Conservation (phyloP, 2,329 filamentous ascomycete genomes). For the Gaeumannomyces tritici region DNA sequence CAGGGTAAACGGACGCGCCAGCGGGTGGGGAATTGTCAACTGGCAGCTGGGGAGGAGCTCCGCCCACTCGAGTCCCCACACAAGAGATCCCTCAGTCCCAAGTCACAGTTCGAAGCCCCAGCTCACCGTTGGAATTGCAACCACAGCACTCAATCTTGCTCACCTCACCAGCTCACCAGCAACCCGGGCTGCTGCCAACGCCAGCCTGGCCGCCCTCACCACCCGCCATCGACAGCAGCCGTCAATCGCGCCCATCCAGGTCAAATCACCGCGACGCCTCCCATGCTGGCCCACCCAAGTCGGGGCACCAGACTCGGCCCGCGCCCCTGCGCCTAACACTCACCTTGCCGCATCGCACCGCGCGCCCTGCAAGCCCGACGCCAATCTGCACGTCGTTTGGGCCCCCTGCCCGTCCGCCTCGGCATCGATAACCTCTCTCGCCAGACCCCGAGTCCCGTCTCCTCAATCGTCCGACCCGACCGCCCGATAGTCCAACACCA, state of each 20-base stretch:
- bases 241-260: not conserved
- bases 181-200: not conserved
- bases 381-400: not conserved
- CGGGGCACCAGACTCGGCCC: slow-evolving; percentile 2
- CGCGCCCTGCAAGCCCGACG: not conserved
- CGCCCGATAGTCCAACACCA: not conserved
- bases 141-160: not conserved
- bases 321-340: not conserved
- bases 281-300: slow-evolving; percentile 2
- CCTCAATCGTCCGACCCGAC: not conserved
- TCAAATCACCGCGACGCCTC: not conserved
- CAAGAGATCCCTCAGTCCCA: not conserved
- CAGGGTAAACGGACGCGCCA: too few species aligned
- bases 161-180: too few species aligned
- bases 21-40: not conserved
- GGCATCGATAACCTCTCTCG: not conserved
- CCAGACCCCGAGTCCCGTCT: not conserved
- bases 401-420: too few species aligned
- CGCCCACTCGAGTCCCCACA: not conserved
- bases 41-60: too few species aligned
- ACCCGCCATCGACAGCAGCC: not conserved
- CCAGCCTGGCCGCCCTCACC: not conserved
- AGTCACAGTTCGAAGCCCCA: not conserved
- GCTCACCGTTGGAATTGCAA: not conserved
- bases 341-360: too few species aligned